A percentile compares a stretch with the other conserved stretches of the same genome.
Conservation (phyloP, 345 rosid species). For the Gossypium sturtianum region DNA sequence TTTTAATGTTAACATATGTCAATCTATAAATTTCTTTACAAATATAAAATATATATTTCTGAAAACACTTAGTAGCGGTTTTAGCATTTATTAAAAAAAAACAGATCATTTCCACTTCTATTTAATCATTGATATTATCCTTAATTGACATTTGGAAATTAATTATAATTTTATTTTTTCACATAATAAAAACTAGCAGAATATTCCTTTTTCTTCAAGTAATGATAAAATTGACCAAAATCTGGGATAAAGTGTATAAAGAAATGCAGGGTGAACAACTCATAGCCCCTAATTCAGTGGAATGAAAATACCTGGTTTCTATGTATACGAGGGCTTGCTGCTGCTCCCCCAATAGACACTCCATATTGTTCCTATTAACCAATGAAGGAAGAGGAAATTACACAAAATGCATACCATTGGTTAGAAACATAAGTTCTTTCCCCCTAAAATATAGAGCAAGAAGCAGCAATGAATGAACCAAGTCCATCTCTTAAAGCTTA, state of each 20-base stretch:
- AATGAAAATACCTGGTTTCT: slow-evolving; percentile 61
- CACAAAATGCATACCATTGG: not conserved
- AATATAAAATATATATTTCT: not conserved
- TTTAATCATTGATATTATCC: not conserved
- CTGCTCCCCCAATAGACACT: slow-evolving; percentile 37
- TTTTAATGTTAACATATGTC: not conserved
- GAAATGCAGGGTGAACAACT: not conserved
- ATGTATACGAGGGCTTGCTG: slow-evolving; percentile 52
- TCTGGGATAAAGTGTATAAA: not conserved
- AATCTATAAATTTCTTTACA: not conserved
- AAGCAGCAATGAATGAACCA: not conserved
- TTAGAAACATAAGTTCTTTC: not conserved
- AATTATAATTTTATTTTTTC: not conserved
- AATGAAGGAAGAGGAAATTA: slow-evolving; percentile 10
- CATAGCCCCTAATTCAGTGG: not conserved
- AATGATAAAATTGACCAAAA: not conserved
- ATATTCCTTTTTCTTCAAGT: not conserved
- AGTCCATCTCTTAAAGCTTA: not conserved
- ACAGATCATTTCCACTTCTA: not conserved
- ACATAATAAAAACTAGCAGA: not conserved
- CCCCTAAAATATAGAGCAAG: not conserved
- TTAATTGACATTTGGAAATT: not conserved
- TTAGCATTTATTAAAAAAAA: not conserved
- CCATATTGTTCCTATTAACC: slow-evolving; percentile 66
- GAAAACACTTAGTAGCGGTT: not conserved